Evolutionary conservation across 2,329 filamentous ascomycete genomes (phyloP).

Genomic region (Diaporthe sp.): DNA sequence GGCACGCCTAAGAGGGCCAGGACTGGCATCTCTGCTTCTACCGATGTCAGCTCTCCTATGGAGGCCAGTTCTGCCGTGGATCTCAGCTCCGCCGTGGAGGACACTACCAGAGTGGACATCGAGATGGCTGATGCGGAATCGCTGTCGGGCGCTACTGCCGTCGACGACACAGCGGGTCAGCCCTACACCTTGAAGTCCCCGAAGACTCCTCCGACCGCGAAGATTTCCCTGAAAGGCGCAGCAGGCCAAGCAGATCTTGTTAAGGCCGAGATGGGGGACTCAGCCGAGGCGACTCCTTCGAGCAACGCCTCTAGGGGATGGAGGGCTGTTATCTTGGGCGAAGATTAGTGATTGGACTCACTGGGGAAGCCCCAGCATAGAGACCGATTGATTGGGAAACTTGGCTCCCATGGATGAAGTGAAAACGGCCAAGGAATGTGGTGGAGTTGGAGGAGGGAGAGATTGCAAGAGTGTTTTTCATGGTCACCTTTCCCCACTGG

Average conservation of each 20-base stretch:
- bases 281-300: no score
- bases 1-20: not conserved
- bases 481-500: not conserved
- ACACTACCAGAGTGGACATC: not conserved
- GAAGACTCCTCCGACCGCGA: not conserved
- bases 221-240: not conserved
- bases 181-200: no score
- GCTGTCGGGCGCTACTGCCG: constrained; percentile 30
- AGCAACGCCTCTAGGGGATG: not conserved
- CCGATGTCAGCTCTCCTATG: not conserved
- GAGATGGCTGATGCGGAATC: constrained; percentile 25
- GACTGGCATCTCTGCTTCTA: not conserved
- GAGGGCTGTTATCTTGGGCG: not conserved
- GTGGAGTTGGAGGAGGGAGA: not conserved
- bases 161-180: not conserved
- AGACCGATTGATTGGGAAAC: not conserved
- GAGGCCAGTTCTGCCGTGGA: not conserved
- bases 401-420: not conserved
- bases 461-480: not conserved
- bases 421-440: not conserved
- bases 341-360: not conserved
- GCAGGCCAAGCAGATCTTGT: no score
- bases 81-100: not conserved
- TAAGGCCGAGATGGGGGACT: no score
- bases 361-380: not conserved